A percentile compares a stretch with the other conserved stretches of the same genome.
phyloP scores from a whole-genome alignment of 2,329 filamentous ascomycete genomes.

The Cordyceps fumosorosea region DNA sequence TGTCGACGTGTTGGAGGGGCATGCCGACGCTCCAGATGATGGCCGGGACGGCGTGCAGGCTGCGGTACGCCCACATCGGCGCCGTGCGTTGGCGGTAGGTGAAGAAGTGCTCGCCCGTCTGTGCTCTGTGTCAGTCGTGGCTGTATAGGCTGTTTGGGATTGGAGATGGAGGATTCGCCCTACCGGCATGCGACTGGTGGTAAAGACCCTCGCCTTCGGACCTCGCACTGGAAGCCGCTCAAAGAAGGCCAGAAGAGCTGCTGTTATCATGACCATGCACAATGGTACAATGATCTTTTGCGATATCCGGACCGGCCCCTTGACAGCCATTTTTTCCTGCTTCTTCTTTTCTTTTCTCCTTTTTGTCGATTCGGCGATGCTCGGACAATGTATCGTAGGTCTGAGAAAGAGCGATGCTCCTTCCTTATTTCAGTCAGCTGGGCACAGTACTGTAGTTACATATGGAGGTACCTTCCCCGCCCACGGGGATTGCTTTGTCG shows the following conservation, averaged over 20 bases:
- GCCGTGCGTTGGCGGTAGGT: not conserved
- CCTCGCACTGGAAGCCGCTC: not conserved
- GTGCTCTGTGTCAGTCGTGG: not conserved
- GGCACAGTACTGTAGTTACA: not conserved
- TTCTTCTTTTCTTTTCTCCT: too few relatives aligned
- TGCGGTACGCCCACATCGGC: not conserved
- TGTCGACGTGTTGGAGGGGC: conserved; percentile 9
- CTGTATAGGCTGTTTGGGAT: not conserved
- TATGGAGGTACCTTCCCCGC: not conserved
- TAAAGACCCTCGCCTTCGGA: not conserved
- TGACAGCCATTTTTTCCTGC: not conserved
- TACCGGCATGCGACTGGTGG: not conserved
- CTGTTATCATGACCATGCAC: not conserved
- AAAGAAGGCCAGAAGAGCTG: not conserved
- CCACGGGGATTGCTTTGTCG: not conserved
- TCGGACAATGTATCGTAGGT: too few relatives aligned
- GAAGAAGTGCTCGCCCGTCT: not conserved
- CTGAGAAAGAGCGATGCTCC: too few relatives aligned
- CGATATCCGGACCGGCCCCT: not conserved
- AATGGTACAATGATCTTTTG: not conserved
- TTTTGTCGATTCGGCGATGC: too few relatives aligned
- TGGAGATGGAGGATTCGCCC: not conserved
- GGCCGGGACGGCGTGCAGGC: not conserved
- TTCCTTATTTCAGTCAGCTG: not conserved
- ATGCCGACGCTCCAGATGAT: conserved; percentile 9